A percentile compares a stretch with the other conserved stretches of the same genome.
Evolutionary conservation across 768 basidiomycete species (phyloP).

Genomic region (Phylloporus sp.): DNA sequence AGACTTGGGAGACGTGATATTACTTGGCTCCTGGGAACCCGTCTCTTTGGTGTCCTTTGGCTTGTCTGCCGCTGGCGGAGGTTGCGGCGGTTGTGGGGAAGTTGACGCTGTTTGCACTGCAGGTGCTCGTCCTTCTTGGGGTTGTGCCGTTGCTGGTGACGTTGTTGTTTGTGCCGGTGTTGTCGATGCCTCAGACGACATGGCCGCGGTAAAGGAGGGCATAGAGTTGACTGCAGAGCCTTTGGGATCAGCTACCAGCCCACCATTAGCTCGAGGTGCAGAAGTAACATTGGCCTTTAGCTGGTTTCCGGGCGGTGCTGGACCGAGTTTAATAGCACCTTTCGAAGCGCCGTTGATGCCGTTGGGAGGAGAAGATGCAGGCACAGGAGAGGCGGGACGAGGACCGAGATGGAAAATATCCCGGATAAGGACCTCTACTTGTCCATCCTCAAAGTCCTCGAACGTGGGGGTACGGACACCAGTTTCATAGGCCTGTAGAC

Average conservation of each 20-base stretch:
- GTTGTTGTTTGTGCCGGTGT: background rate
- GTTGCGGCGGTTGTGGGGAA: background rate
- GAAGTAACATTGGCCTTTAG: conserved; percentile 19
- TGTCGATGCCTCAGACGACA: conserved; percentile 11
- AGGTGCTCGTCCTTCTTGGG: background rate
- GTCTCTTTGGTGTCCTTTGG: conserved; percentile 9
- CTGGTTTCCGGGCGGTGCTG: conserved; percentile 15
- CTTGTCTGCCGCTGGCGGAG: conserved; percentile 4
- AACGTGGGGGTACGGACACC: conserved; percentile 31
- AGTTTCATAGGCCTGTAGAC: conserved; percentile 29
- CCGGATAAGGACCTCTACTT: conserved; percentile 26
- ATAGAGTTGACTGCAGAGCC: conserved; percentile 23
- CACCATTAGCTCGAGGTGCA: conserved; percentile 28
- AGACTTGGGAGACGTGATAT: background rate
- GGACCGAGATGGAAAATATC: conserved; percentile 27
- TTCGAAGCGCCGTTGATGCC: conserved; percentile 12
- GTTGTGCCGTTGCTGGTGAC: background rate
- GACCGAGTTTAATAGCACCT: conserved; percentile 16
- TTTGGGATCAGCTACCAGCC: conserved; percentile 27
- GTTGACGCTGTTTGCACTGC: background rate
- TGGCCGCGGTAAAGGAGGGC: conserved; percentile 13
- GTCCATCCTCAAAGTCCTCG: conserved; percentile 29
- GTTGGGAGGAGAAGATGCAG: conserved; percentile 2
- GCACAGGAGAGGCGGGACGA: conserved; percentile 24
- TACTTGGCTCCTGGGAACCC: background rate